Evolutionary conservation across 208 protist genomes (phyloP), one percentile per base, ranked within the genome.

Genomic region (Trypanosomatidae sp.): DNA sequence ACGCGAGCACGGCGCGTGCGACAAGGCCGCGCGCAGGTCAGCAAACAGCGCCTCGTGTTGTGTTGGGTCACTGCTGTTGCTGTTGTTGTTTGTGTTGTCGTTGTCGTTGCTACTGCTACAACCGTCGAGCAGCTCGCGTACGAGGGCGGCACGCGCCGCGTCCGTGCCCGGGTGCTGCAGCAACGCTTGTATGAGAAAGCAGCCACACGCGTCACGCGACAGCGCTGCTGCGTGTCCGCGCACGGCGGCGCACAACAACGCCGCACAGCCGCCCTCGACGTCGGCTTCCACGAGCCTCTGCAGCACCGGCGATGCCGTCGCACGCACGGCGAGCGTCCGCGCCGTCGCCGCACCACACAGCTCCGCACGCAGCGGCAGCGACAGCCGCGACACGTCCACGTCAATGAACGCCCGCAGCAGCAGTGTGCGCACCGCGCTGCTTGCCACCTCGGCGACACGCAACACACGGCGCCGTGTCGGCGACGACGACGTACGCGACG

Each of bases 331-430:
- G 19, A 92, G 73, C 21, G 35, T 33, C 4, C 73, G 45, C 0
- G 66, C 66, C n/a, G 63, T 20, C 4, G 33, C n/a, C 0, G 40
- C 23, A 3, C 66, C 51, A 16, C 48, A 38, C 37, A 81, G 30
- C 8, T 53, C 50, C 6, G 50, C 48, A 16, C 44, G 49, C 3
- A 63, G 50, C 15, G 33, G 19, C 19, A 56, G 15, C 10, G 54
- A 51, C 2, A 85, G 18, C 10, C 50, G 43, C 0, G 43, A 41
- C 7, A 43, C 10, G n/a, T 65, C 55, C 32, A 71, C 63, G 43
- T 93, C 80, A 4, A 93, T 61, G 20, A 85, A 61, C 6, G 57
- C 63, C 30, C 85, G 80, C 40, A 93, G 65, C 24, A 88, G 39
- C 16, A 90, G 46, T 0, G 80, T 83, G 21, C 71, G 64, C n/a